phyloP scores from a whole-genome alignment of 352 stramenopile genomes.

The Blastocystis sp. region DNA sequence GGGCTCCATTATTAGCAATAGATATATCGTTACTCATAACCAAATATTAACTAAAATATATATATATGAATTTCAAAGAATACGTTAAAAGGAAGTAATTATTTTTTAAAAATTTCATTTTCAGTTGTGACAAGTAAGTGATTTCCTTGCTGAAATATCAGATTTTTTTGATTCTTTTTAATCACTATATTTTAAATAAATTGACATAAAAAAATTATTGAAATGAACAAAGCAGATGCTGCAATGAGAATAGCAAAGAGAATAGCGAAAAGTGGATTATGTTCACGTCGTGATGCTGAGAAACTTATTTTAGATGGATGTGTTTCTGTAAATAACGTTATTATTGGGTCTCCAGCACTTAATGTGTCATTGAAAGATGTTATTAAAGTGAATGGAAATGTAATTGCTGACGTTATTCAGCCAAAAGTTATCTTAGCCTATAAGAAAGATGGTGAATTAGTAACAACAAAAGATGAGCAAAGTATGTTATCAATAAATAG shows the following conservation, averaged over 20 bases:
- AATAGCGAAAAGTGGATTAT: slow-evolving; percentile 57
- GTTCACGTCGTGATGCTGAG: slow-evolving; percentile 59
- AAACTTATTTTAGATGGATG: slow-evolving; percentile 54
- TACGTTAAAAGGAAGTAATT: too few species aligned
- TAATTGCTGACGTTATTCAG: slow-evolving; percentile 45
- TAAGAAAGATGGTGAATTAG: slow-evolving; percentile 56
- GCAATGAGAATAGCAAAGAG: slow-evolving; percentile 55
- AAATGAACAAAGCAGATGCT: not conserved
- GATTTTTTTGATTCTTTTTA: too few species aligned
- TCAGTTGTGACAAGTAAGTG: too few species aligned
- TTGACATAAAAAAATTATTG: too few species aligned
- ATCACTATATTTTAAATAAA: too few species aligned
- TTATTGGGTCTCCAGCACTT: slow-evolving; percentile 44
- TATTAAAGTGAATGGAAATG: slow-evolving; percentile 49
- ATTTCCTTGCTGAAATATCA: too few species aligned
- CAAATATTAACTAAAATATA: too few species aligned
- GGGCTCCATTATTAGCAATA: too few species aligned
- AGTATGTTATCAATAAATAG: slow-evolving; percentile 44
- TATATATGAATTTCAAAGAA: too few species aligned
- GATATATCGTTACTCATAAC: too few species aligned
- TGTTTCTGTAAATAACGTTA: slow-evolving; percentile 55
- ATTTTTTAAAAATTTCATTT: too few species aligned
- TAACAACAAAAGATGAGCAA: slow-evolving; percentile 33
- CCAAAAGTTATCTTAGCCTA: slow-evolving; percentile 60
- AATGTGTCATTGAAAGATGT: slow-evolving; percentile 49